Conservation (phyloP, 179 eudicot species). For the Spergularia azorica region DNA sequence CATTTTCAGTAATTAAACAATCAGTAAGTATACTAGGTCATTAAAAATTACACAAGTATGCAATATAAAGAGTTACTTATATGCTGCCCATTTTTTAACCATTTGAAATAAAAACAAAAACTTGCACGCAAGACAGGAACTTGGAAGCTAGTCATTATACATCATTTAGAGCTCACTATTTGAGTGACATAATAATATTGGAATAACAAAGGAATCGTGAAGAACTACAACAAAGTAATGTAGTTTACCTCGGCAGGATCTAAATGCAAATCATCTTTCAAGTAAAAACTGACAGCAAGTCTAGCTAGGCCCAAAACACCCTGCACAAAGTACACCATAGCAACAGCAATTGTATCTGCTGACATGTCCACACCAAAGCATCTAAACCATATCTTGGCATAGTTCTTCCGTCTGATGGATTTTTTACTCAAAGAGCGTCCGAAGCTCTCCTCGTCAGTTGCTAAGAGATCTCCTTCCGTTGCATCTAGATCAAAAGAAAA, state of each 20-base stretch:
- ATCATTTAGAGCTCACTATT: neutral
- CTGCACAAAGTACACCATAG: conserved; percentile 99
- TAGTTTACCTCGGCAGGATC: conserved; percentile 95
- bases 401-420: conserved; percentile 40
- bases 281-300: conserved; percentile 94
- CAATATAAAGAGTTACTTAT: neutral
- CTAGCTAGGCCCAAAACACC: conserved; percentile 96
- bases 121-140: neutral
- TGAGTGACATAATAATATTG: neutral
- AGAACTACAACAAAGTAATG: neutral
- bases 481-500: conserved; percentile 32
- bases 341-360: conserved; percentile 94
- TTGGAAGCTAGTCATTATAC: neutral
- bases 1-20: too few relatives aligned
- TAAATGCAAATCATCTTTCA: conserved; percentile 94
- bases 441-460: conserved; percentile 46
- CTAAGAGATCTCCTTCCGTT: conserved; percentile 48
- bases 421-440: conserved; percentile 42
- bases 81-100: neutral
- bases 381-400: conserved; percentile 39
- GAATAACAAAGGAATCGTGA: neutral
- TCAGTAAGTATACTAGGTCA: neutral
- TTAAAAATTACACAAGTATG: neutral
- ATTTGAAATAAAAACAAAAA: neutral
- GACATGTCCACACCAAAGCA: conserved; percentile 90